Evolutionary conservation across 2,329 filamentous ascomycete genomes (phyloP), one percentile per base, ranked within the genome.

Genomic region (Aspergillus sp.): DNA sequence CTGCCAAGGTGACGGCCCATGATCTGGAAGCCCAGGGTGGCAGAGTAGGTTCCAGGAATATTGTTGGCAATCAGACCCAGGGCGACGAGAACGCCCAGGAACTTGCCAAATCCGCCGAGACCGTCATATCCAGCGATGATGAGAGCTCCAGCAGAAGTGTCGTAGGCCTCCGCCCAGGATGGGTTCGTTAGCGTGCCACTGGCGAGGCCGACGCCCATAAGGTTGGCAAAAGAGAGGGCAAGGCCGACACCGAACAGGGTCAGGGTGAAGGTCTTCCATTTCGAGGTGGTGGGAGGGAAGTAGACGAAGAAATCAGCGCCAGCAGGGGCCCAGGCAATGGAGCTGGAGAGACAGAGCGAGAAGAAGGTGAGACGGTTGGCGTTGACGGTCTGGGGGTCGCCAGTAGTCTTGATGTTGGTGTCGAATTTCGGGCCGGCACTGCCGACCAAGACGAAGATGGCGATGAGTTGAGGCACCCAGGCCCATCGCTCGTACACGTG

Each of bases 11-110:
- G 66, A 8, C 65, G 62, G 19, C 73, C 73, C 54, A 77, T 61
- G 38, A 73, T 67, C 59, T 77, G 75, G 67, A 77, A 74, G 19
- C 67, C 69, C 13, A 77, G 65, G 1, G 71, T 72, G 8, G 72
- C 74, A 5, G 73, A 71, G 61, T 78, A 79, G 3, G 73, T 73
- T 6, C 70, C 70, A 3, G 75, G 74, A 7, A 71, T 70, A 54
- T 73, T 75, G 61, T 78, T 78, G 11, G 71, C 70, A 50, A 78
- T 68, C n/a, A 73, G 66, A 4, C 73, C 71, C 1, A 78, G 69
- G n/a, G 71, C 71, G 32, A 76, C 59, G 17, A 77, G 66, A n/a
- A 75, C 70, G 11, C 69, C 68, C 57, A 73, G 68, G 62, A 78
- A 74, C 49, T 71, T 68, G 5, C 75, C 75, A 56, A 77, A 77